A percentile compares a stretch with the other conserved stretches of the same genome.
These are phyloP conservation scores for Canna indica DNA, from an alignment of 176 grass and related monocot genomes.

Conservation along the genomic window DNA sequence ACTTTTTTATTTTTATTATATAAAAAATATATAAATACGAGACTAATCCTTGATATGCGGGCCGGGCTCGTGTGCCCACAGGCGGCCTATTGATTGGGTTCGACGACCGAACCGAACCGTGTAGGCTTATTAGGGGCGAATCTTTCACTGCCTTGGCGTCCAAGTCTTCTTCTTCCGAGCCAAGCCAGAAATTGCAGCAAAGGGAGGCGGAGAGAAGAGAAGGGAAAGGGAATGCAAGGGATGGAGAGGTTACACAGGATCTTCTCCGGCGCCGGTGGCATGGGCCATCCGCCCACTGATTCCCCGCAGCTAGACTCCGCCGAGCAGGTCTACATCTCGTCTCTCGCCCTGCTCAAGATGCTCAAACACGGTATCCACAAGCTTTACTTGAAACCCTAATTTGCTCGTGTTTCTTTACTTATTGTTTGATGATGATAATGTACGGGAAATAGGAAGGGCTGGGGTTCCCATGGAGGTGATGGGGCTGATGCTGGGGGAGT, in stretches of 20 bases:
- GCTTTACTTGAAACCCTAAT: not conserved
- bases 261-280: slow-evolving; percentile 57
- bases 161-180: not conserved
- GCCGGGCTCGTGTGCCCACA: too few relatives aligned
- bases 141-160: not conserved
- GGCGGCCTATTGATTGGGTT: too few relatives aligned
- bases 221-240: not conserved
- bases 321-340: slow-evolving; percentile 99
- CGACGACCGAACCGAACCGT: too few relatives aligned
- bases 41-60: too few relatives aligned
- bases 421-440: not conserved
- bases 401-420: not conserved
- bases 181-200: not conserved
- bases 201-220: not conserved
- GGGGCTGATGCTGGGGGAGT: slow-evolving; percentile 95
- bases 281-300: slow-evolving; percentile 72
- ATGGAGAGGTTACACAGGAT: slow-evolving; percentile 84
- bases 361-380: slow-evolving; percentile 80
- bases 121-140: not conserved
- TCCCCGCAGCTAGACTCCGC: slow-evolving; percentile 81
- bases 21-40: too few relatives aligned
- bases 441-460: slow-evolving; percentile 41
- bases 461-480: slow-evolving; percentile 98
- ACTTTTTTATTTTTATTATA: too few relatives aligned
- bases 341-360: slow-evolving; percentile 99